Base-by-base conservation (phyloP, 805 yeast species). In the Metschnikowia koreensis region DNA sequence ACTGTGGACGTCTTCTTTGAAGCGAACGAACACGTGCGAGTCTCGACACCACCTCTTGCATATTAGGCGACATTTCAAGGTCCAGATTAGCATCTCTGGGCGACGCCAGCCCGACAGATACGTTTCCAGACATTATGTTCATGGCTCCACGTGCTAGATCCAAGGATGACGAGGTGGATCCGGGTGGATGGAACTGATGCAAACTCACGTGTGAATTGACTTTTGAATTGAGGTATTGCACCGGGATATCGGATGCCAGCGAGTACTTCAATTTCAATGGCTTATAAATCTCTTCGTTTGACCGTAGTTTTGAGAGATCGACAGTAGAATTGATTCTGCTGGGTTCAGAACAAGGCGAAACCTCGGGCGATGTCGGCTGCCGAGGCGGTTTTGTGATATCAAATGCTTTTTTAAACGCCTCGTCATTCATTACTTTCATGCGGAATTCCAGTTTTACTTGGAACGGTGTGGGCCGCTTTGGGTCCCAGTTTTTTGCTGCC, bases 271-370 rank as follows among this genome's bases (percentile, higher is more conserved):
- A 63, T 50, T 66, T 69, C 64, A 74, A 64, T 13, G 79, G 79
- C 43, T 60, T 65, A 47, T 69, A 69, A 36, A 70, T 68, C 12
- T 69, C 75, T 47, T 70, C 66, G 53, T 70, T 68, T 34, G 65
- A 64, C 13, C 59, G 46, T 36, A 74, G 55, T 50, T 72, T 72
- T 28, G 69, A 58, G 45, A 74, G 63, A 54, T 74, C 76, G 26
- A 74, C 68, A 13, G 73, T 71, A 7, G 76, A 71, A 51, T 74
- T 74, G 45, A 66, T 62, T 48, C 76, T 58, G 11, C 77, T 68
- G 7, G 79, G 78, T 49, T 68, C 73, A 7, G 75, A 68, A 29
- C 56, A 66, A 26, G 79, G 79, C 17, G 76, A 71, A 1, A 74
- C 71, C 51, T 71, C 76, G 4, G 79, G 79, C 42, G 72, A 66